These are phyloP conservation scores for Huntiella omanensis DNA, from an alignment of 2,329 filamentous ascomycete genomes.

Conservation along the genomic window DNA sequence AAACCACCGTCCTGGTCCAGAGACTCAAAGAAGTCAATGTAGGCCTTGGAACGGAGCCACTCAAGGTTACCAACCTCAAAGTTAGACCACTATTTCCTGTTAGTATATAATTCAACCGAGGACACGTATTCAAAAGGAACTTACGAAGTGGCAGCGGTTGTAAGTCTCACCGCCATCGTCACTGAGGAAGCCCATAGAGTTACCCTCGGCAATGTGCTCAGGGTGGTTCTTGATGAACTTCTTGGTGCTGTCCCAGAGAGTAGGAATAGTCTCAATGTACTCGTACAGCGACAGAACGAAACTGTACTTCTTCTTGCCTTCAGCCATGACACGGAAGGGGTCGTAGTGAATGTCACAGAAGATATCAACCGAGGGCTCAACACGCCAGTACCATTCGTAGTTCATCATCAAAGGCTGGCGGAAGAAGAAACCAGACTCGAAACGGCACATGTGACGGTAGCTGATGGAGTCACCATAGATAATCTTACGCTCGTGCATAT, in stretches of 20 bases:
- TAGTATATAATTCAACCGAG: background rate
- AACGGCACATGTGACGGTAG: conserved; percentile 98
- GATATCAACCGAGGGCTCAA: conserved; percentile 90
- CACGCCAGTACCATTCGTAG: conserved; percentile 99
- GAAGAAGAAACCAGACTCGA: conserved; percentile 99
- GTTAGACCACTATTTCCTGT: conserved; percentile 71
- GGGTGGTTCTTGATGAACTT: conserved; percentile 84
- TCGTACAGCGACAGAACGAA: conserved; percentile 93
- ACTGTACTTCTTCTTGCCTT: conserved; percentile 95
- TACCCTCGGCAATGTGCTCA: conserved; percentile 66
- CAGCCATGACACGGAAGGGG: conserved; percentile 89
- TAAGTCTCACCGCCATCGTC: conserved; percentile 83
- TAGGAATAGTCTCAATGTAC: conserved; percentile 90
- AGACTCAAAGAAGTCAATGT: conserved; percentile 75
- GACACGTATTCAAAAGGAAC: conserved; percentile 19
- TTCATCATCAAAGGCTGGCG: conserved; percentile 81
- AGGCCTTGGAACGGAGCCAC: conserved; percentile 79
- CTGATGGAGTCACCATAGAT: conserved; percentile 96
- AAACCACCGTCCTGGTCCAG: conserved; percentile 87
- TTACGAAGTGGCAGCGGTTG: conserved; percentile 92
- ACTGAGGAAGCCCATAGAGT: conserved; percentile 80
- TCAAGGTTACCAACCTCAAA: conserved; percentile 90
- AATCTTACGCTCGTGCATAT: conserved; percentile 87
- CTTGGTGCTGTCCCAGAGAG: conserved; percentile 87
- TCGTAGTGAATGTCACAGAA: conserved; percentile 94